Evolutionary conservation across 2,329 filamentous ascomycete species (phyloP).

Genomic region (Orbilia quercus): DNA sequence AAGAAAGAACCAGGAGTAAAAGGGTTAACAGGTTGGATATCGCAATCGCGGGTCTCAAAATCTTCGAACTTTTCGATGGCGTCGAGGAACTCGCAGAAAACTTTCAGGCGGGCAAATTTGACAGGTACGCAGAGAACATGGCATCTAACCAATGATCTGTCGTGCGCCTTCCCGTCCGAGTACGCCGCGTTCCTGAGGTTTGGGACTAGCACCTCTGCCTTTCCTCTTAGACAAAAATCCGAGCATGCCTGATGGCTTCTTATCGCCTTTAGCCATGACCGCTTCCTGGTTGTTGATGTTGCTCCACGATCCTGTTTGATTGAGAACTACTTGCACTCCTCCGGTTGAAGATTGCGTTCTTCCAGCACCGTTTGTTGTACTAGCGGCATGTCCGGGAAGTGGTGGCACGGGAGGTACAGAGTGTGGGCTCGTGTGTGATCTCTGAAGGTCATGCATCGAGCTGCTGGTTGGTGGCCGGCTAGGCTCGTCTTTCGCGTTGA

Average conservation of each 20-base stretch:
- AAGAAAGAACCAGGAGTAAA: conserved; percentile 25
- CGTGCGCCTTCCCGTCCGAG: conserved; percentile 93
- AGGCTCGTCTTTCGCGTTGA: conserved; percentile 59
- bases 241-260: conserved; percentile 82
- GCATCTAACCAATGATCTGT: conserved; percentile 75
- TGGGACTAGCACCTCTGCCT: conserved; percentile 88
- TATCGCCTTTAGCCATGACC: conserved; percentile 64
- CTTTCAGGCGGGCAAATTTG: conserved; percentile 43
- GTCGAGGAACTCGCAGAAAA: conserved; percentile 28
- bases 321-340: conserved; percentile 89
- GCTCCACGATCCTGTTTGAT: conserved; percentile 89
- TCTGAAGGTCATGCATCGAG: conserved; percentile 60
- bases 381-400: conserved; percentile 72
- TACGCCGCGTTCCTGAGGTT: conserved; percentile 91
- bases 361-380: conserved; percentile 72
- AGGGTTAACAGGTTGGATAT: conserved; percentile 40
- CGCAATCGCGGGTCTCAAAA: conserved; percentile 41
- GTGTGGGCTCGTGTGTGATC: conserved; percentile 55
- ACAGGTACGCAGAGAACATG: conserved; percentile 37
- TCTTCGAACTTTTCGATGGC: conserved; percentile 15
- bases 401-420: conserved; percentile 65
- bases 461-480: conserved; percentile 60
- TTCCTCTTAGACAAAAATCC: conserved; percentile 90
- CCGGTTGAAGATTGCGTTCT: conserved; percentile 65
- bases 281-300: conserved; percentile 83